Evolutionary conservation across 331 rosid genomes (phyloP), one percentile per base, ranked within the genome.

Genomic region (Acacia pycnantha): DNA sequence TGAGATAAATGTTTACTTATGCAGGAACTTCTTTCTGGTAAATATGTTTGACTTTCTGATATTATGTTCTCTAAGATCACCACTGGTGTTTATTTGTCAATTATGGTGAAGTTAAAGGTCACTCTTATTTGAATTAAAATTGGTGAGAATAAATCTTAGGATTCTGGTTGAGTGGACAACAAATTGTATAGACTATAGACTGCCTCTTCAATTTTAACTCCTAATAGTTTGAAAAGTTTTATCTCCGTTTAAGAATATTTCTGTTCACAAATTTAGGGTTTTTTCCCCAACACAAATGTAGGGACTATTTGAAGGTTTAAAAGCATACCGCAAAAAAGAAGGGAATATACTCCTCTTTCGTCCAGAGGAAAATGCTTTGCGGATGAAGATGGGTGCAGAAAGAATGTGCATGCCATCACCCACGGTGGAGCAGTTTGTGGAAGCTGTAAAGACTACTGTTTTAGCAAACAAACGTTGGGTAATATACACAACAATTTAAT

Each of bases 351-450:
- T 94, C 47, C 90, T 96, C 84, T 96, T 96, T 80, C 97, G 99
- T 70, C 98, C 99, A 0, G 94, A 93, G 88, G 99, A 96, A 85
- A 96, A 95, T 90, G 99, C 93, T 33, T 5, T 68, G 64, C 85
- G 98, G 83, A 90, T 95, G 98, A 87, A 83, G 87, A 37, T 79
- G 84, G 98, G 98, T 24, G 99, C 99, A 0, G 99, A 93, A 83
- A 81, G 99, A 76, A 93, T 95, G 99, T 95, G 99, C 87, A 95
- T 95, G 98, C 98, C 97, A 59, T 86, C 98, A 21, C 99, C 94
- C 35, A 84, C 92, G 27, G 91, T 92, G 10, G 90, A 92, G 43
- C 98, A 95, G 79, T 95, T 95, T 86, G 93, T 95, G 67, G 93
- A 95, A 79, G 97, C 98, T 79, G 94, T 93, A 68, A 90, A 92